Base-by-base conservation (phyloP, 305 asterid species). In the Fraxinus baroniana region DNA sequence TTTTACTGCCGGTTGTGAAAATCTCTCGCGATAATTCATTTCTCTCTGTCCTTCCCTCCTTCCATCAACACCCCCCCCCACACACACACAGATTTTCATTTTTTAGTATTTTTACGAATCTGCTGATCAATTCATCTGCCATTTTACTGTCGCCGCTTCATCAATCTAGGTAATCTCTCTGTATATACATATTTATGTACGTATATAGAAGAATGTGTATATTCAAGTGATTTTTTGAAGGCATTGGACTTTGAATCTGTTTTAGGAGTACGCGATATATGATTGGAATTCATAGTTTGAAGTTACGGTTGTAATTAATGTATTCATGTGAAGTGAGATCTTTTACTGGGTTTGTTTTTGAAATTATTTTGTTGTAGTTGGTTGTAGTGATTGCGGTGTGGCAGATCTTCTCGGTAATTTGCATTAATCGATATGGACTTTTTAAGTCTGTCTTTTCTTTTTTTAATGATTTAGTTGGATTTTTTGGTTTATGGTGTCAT, bases 1-100 rank as follows among this genome's bases (percentile, higher is more conserved):
- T 46, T 80, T 79, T 52, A 44, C 86, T 82, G 87, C 90, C 92
- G 93, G 92, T 88, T 90, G 83, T 90, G 49, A 62, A 74, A 74
- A 0, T 46, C 79, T 49, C 39, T 7, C 82, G 60, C 37, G 26
- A 68, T 52, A 68, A 20, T 81, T 74, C 78, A 28, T 12, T 17
- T 7, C 4, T 3, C 62, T 33, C 36, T 24, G 20, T n/a, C 80
- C 33, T 12, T 32, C 36, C 28, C 28, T 26, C 28, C 28, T 26
- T 26, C 28, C 10, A 66, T 1, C 9, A 22, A 26, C 9, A 22
- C 2, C 49, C 64, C 62, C 1, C 17, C 13, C 79, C 39, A 35
- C 68, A 15, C 36, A 8, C 78, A 22, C 84, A 60, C 80, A 81
- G 71, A 64, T 85, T 77, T 64, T 17, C 76, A 76, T 49, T 39